phyloP scores from a whole-genome alignment of 2,329 filamentous ascomycete species.

The Raffaelea arxii region DNA sequence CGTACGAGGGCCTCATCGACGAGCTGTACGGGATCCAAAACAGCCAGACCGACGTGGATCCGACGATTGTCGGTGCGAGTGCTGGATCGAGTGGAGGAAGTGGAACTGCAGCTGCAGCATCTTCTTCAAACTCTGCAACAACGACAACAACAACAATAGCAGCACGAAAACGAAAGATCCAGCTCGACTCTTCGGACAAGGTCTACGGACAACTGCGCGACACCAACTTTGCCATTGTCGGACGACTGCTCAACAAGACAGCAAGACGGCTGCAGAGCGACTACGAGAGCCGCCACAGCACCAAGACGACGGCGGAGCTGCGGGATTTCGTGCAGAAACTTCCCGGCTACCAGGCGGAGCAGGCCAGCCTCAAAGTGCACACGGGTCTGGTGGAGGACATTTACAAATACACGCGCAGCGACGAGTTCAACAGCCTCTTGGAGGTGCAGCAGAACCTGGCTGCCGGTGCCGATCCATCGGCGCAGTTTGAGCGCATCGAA shows the following conservation, averaged over 20 bases:
- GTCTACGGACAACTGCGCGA: slow-evolving; percentile 82
- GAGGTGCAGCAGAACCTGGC: slow-evolving; percentile 95
- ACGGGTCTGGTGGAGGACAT: slow-evolving; percentile 91
- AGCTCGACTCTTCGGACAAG: slow-evolving; percentile 80
- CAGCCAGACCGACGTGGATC: slow-evolving; percentile 88
- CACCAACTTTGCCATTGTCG: slow-evolving; percentile 91
- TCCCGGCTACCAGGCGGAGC: slow-evolving; percentile 85
- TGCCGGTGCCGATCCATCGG: slow-evolving; percentile 77
- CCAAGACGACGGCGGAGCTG: slow-evolving; percentile 82
- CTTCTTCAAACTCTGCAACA: too few relatives aligned
- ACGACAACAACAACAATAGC: slow-evolving; percentile 44
- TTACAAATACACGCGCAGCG: slow-evolving; percentile 81
- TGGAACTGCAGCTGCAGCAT: slow-evolving; percentile 26
- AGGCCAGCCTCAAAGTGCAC: slow-evolving; percentile 85
- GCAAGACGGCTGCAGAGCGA: slow-evolving; percentile 76
- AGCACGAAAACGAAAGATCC: slow-evolving; percentile 73
- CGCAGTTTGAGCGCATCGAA: slow-evolving; percentile 83
- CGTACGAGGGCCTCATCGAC: slow-evolving; percentile 92
- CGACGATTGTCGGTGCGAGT: slow-evolving; percentile 64
- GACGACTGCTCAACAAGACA: slow-evolving; percentile 78
- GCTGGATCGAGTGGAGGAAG: slow-evolving; percentile 46
- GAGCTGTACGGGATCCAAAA: slow-evolving; percentile 87
- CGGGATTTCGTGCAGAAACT: slow-evolving; percentile 93
- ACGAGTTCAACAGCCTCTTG: slow-evolving; percentile 77
- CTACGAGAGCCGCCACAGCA: slow-evolving; percentile 77